Conservation (phyloP, 1,284 basidiomycete species). For the Mycosarcoma mackinlayi region DNA sequence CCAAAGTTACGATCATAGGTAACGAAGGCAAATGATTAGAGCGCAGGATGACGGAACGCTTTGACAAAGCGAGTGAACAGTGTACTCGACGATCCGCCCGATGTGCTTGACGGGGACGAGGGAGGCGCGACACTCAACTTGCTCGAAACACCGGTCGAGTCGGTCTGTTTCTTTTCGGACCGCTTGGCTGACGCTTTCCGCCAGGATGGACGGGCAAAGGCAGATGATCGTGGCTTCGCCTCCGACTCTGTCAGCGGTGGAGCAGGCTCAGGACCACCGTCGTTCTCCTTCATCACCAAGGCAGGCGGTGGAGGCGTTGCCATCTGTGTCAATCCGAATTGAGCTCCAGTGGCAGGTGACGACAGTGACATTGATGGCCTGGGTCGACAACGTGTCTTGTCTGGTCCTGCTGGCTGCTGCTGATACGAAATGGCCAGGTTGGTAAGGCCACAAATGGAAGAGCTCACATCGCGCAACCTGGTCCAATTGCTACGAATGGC, state of each 20-base stretch:
- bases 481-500: slow-evolving; percentile 18
- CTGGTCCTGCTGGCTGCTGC: slow-evolving; percentile 5
- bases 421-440: slow-evolving; percentile 31
- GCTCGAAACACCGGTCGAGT: not conserved
- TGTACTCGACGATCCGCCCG: slow-evolving; percentile 5
- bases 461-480: slow-evolving; percentile 8
- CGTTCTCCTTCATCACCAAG: slow-evolving; percentile 1
- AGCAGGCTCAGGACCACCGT: not conserved
- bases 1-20: too few relatives aligned
- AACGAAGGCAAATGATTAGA: not conserved
- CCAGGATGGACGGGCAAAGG: slow-evolving; percentile 1
- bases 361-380: slow-evolving; percentile 2
- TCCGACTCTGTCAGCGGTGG: not conserved
- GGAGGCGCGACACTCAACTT: not conserved
- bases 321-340: not conserved
- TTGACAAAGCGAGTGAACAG: slow-evolving; percentile 5
- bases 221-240: not conserved
- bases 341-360: not conserved
- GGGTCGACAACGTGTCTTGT: not conserved
- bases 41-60: slow-evolving; percentile 4
- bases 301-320: slow-evolving; percentile 9
- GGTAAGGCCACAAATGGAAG: slow-evolving; percentile 22
- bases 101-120: slow-evolving; percentile 1
- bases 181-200: not conserved
- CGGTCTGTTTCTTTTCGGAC: not conserved